Percentiles rank a stretch among this genome's conserved stretches.
Conservation (phyloP, 257 asterid genomes). For the Fraxinus cuspidata region DNA sequence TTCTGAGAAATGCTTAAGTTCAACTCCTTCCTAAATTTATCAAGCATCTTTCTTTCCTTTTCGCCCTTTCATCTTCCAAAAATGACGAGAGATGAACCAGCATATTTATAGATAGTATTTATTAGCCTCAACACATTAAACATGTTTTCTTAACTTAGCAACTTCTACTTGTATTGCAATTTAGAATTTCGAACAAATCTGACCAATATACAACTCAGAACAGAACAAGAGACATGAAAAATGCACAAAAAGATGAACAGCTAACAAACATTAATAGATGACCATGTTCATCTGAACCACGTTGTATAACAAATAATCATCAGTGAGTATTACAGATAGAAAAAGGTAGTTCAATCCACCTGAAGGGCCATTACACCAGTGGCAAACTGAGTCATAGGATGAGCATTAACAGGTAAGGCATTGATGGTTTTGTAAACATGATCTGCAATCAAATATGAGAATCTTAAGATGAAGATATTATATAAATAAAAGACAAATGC, state of each 20-base stretch:
- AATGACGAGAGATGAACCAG: conserved; percentile 10
- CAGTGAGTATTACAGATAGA: conserved; percentile 6
- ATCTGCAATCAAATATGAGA: conserved; percentile 56
- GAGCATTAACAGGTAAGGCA: conserved; percentile 76
- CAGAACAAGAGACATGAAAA: background rate
- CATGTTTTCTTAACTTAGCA: conserved; percentile 5
- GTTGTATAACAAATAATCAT: background rate
- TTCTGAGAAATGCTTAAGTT: background rate
- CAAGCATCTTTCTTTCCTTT: background rate
- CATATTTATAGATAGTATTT: background rate
- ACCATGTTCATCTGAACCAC: background rate
- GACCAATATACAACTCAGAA: background rate
- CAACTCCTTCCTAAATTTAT: background rate
- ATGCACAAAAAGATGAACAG: background rate
- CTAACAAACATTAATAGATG: conserved; percentile 1
- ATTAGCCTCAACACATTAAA: conserved; percentile 3
- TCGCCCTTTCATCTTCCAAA: conserved; percentile 21
- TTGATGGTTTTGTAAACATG: conserved; percentile 80
- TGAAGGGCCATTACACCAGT: conserved; percentile 98
- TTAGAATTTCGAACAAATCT: background rate
- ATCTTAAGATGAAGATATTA: conserved; percentile 12
- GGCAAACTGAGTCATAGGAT: conserved; percentile 96
- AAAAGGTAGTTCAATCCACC: conserved; percentile 39
- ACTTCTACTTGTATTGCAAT: background rate
- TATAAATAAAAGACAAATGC: conserved; percentile 11